phyloP scores from a whole-genome alignment of 2,329 filamentous ascomycete species.

The Stromatinia cepivora region DNA sequence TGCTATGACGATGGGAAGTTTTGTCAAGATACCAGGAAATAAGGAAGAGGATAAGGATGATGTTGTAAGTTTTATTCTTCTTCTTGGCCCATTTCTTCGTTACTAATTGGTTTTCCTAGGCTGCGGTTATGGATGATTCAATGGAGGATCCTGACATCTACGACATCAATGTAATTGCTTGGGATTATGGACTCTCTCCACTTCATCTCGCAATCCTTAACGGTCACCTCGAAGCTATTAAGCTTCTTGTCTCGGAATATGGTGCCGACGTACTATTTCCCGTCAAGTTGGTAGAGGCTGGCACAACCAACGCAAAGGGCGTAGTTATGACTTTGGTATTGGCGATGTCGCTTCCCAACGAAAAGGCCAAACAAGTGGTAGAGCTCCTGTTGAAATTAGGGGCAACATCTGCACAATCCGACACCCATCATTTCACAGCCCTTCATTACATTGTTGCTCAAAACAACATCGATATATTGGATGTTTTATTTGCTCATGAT shows the following conservation, averaged over 20 bases:
- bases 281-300: conserved; percentile 53
- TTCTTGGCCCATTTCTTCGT: conserved; percentile 42
- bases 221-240: conserved; percentile 69
- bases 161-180: conserved; percentile 74
- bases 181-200: conserved; percentile 73
- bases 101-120: conserved; percentile 38
- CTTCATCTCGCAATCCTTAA: conserved; percentile 77
- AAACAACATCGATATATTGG: conserved; percentile 50
- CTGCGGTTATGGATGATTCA: conserved; percentile 54
- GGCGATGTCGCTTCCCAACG: conserved; percentile 61
- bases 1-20: conserved; percentile 67
- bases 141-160: conserved; percentile 75
- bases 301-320: conserved; percentile 46
- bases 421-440: conserved; percentile 62
- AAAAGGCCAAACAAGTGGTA: conserved; percentile 65
- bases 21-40: conserved; percentile 62
- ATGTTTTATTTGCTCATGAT: conserved; percentile 56
- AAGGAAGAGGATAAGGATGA: conserved; percentile 43
- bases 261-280: conserved; percentile 76
- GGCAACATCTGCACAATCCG: conserved; percentile 72
- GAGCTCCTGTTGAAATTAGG: conserved; percentile 66
- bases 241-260: conserved; percentile 68
- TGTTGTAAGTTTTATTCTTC: conserved; percentile 49
- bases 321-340: conserved; percentile 71
- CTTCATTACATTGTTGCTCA: conserved; percentile 64